Percentiles rank a stretch among this genome's conserved stretches.
These are phyloP conservation scores for Bisporella sp. DNA, from an alignment of 2,329 filamentous ascomycete species.

Conservation along the genomic window DNA sequence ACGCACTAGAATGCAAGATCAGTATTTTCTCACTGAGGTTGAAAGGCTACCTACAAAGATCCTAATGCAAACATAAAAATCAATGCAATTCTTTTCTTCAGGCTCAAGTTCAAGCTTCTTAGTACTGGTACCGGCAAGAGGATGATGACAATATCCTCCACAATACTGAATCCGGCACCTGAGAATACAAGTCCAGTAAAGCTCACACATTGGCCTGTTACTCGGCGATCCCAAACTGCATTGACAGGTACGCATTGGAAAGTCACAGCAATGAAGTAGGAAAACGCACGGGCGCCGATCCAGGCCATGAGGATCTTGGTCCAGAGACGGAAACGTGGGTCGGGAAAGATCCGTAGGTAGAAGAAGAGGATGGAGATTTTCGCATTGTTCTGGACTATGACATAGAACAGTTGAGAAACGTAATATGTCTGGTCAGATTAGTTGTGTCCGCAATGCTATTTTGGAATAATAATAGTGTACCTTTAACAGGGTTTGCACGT, in stretches of 20 bases:
- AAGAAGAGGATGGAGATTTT: slow-evolving; percentile 10
- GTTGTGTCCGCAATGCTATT: neutral
- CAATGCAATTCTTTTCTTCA: slow-evolving; percentile 49
- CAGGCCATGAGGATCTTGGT: neutral
- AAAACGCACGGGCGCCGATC: neutral
- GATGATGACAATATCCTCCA: slow-evolving; percentile 58
- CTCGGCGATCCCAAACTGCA: slow-evolving; percentile 7
- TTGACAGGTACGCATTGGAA: slow-evolving; percentile 8
- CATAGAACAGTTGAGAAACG: slow-evolving; percentile 14
- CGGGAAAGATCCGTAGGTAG: slow-evolving; percentile 5
- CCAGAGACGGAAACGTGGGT: neutral
- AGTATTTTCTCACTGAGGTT: neutral
- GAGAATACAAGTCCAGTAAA: slow-evolving; percentile 59
- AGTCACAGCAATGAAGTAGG: slow-evolving; percentile 6
- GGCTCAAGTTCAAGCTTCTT: slow-evolving; percentile 52
- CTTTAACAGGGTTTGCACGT: slow-evolving; percentile 10
- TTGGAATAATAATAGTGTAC: slow-evolving; percentile 1
- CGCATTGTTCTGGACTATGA: slow-evolving; percentile 12
- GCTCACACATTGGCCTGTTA: slow-evolving; percentile 42
- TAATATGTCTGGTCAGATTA: slow-evolving; percentile 14
- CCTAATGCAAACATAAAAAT: slow-evolving; percentile 7
- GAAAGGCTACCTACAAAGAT: slow-evolving; percentile 20
- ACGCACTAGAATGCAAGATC: slow-evolving; percentile 8
- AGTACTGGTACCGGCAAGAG: slow-evolving; percentile 59
- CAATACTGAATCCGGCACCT: slow-evolving; percentile 60